Evolutionary conservation across 345 rosid species (phyloP).

Genomic region (Arabis alpina): DNA sequence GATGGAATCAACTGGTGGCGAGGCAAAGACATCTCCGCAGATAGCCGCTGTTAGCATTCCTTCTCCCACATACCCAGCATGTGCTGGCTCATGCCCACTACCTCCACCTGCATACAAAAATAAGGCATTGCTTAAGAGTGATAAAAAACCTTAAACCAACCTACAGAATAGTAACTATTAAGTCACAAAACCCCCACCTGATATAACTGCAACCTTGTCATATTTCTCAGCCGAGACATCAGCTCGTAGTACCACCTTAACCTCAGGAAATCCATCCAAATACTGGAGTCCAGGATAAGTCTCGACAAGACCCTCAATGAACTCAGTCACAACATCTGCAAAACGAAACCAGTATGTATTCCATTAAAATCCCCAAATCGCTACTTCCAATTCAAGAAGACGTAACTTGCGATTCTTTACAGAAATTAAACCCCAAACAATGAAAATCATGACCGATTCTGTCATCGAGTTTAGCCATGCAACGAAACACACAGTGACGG

Average conservation of each 20-base stretch:
- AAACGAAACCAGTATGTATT: neutral
- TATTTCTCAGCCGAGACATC: conserved; percentile 64
- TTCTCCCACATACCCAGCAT: conserved; percentile 93
- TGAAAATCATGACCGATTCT: conserved; percentile 8
- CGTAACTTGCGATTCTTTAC: neutral
- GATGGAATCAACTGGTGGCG: conserved; percentile 88
- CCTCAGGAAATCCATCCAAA: conserved; percentile 87
- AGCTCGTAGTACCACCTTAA: conserved; percentile 78
- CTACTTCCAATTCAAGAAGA: conserved; percentile 7
- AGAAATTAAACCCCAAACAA: conserved; percentile 20
- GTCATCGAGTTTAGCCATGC: neutral
- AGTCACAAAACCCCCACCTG: conserved; percentile 52
- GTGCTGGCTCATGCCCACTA: conserved; percentile 97
- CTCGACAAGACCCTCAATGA: conserved; percentile 83
- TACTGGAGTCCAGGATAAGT: conserved; percentile 79
- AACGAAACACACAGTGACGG: neutral
- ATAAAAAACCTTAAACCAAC: neutral
- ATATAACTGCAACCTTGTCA: conserved; percentile 82
- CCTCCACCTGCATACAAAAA: conserved; percentile 69
- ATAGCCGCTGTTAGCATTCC: conserved; percentile 94
- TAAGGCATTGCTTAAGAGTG: neutral
- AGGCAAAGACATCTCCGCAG: conserved; percentile 85
- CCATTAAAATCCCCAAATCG: neutral
- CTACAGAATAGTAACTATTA: neutral
- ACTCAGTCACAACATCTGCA: conserved; percentile 87